Conservation (phyloP, 106 monocot species). For the Dioscorea dumetorum region DNA sequence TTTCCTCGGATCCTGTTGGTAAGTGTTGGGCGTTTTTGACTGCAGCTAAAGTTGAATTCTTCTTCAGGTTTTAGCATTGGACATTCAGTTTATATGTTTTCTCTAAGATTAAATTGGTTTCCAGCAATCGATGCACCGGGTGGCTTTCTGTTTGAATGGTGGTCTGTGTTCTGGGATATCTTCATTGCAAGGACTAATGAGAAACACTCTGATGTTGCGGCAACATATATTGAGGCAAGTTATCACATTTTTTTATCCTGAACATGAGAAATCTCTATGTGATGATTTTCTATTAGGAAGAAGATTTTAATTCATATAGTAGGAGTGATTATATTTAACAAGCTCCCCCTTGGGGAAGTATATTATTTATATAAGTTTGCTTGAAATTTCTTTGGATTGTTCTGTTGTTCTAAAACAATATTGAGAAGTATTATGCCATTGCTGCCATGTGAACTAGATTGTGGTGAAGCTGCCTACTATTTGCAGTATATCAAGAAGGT, state of each 20-base stretch:
- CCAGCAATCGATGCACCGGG: constrained; percentile 98
- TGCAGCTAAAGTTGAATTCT: not conserved
- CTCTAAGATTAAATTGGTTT: not conserved
- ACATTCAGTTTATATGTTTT: no score
- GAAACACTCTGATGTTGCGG: constrained; percentile 94
- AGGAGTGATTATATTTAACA: no score
- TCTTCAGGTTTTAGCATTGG: not conserved
- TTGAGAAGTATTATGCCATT: no score
- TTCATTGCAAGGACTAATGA: constrained; percentile 94
- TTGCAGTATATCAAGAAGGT: no score
- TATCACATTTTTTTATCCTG: not conserved
- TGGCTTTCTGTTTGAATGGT: constrained; percentile 98
- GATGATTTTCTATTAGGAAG: no score
- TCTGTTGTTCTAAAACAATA: no score
- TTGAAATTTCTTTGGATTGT: no score
- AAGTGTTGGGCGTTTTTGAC: constrained; percentile 8
- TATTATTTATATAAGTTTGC: no score
- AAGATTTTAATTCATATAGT: no score
- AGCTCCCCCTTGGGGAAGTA: no score
- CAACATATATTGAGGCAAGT: constrained; percentile 70
- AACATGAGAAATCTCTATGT: not conserved
- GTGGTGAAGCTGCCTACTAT: no score
- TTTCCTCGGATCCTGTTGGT: constrained; percentile 90
- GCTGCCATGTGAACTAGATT: no score
- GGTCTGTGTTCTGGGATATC: constrained; percentile 99